These are phyloP conservation scores for Agaricus bisporus DNA, from an alignment of 768 basidiomycete species.

Conservation along the genomic window DNA sequence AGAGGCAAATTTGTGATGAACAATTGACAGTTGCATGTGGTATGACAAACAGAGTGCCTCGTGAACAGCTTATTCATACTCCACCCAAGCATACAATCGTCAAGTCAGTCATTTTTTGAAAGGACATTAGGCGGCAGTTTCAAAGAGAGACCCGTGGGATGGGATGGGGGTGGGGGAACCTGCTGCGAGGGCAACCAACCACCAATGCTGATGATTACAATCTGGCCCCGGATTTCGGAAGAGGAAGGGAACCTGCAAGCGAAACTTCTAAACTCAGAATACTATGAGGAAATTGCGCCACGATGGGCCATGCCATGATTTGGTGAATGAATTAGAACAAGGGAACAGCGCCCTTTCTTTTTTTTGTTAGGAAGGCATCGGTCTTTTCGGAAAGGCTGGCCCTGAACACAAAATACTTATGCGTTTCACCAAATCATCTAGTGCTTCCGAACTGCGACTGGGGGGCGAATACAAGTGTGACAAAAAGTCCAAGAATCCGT, in stretches of 20 bases:
- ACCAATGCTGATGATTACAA: background rate
- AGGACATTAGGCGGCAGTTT: slow-evolving; percentile 5
- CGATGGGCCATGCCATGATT: too few relatives aligned
- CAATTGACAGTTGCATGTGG: slow-evolving; percentile 20
- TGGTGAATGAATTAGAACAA: background rate
- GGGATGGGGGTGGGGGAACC: too few relatives aligned
- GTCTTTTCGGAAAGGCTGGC: slow-evolving; percentile 3
- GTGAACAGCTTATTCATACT: slow-evolving; percentile 8
- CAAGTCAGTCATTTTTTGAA: background rate
- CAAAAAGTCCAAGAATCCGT: background rate
- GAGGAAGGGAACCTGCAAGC: too few relatives aligned
- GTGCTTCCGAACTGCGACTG: background rate
- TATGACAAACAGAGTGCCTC: slow-evolving; percentile 12
- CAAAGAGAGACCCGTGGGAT: too few relatives aligned
- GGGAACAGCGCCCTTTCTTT: background rate
- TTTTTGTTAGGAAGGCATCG: background rate
- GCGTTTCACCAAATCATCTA: slow-evolving; percentile 1
- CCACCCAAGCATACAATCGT: background rate
- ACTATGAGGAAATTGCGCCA: too few relatives aligned
- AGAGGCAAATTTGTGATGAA: slow-evolving; percentile 8
- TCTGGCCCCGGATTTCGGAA: too few relatives aligned
- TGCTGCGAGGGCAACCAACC: too few relatives aligned
- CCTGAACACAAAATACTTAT: background rate
- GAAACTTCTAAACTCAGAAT: too few relatives aligned
- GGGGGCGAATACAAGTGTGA: background rate